Evolutionary conservation across 768 basidiomycete species (phyloP).

Genomic region (Candolleomyces eurysporus): DNA sequence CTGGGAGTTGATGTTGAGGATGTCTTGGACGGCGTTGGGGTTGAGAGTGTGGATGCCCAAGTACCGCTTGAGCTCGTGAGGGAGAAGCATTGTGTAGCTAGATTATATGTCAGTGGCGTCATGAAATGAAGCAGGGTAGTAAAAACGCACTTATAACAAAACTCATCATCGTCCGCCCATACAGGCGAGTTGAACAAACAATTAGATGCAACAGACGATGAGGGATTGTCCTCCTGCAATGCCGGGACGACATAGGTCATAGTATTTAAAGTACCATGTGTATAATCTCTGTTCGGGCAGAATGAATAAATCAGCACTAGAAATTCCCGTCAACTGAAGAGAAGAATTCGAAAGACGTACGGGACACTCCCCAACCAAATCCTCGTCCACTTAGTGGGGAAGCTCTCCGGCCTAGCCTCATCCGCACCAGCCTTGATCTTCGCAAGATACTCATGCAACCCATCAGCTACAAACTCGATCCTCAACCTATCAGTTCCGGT

Average conservation of each 20-base stretch:
- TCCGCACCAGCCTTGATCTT: slow-evolving; percentile 26
- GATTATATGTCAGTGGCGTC: too few species aligned
- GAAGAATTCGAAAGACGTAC: too few species aligned
- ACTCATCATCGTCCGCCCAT: slow-evolving; percentile 27
- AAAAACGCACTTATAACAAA: slow-evolving; percentile 29
- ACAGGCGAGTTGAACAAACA: slow-evolving; percentile 23
- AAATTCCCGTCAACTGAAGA: too few species aligned
- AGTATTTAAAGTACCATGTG: slow-evolving; percentile 26
- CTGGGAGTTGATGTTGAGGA: slow-evolving; percentile 14
- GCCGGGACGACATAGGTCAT: slow-evolving; percentile 23
- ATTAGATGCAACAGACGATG: slow-evolving; percentile 25
- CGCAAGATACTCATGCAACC: slow-evolving; percentile 25
- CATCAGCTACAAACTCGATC: slow-evolving; percentile 28
- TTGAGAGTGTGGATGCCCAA: slow-evolving; percentile 23
- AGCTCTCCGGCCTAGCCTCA: slow-evolving; percentile 18
- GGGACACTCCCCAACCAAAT: slow-evolving; percentile 36
- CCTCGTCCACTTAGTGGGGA: slow-evolving; percentile 28
- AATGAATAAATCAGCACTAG: too few species aligned
- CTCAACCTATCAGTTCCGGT: slow-evolving; percentile 16
- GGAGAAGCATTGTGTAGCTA: slow-evolving; percentile 29
- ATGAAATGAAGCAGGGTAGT: too few species aligned
- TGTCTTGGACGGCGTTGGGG: slow-evolving; percentile 17
- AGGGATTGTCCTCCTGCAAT: slow-evolving; percentile 18
- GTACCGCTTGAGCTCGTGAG: slow-evolving; percentile 25
- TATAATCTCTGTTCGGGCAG: slow-evolving; percentile 31